Evolutionary conservation across 306 rosid genomes (phyloP).

Genomic region (Datisca glomerata): DNA sequence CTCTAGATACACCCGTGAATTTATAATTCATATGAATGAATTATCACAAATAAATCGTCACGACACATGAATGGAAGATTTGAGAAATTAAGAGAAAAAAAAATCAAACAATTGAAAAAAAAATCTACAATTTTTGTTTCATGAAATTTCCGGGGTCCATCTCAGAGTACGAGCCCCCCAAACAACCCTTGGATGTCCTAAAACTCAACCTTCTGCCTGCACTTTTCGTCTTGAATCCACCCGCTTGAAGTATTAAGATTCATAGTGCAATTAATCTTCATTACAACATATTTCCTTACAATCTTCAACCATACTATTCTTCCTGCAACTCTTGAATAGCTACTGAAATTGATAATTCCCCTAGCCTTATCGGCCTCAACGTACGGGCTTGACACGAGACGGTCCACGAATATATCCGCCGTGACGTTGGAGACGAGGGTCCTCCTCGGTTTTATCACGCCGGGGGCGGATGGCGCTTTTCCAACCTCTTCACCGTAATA

Average conservation of each 20-base stretch:
- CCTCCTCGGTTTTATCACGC: not conserved
- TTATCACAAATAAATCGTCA: no score
- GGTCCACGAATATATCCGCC: not conserved
- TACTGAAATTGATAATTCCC: not conserved
- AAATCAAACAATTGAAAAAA: no score
- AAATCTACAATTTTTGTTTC: no score
- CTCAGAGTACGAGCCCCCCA: no score
- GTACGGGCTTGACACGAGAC: not conserved
- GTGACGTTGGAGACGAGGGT: not conserved
- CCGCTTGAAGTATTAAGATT: not conserved
- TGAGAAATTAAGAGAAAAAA: no score
- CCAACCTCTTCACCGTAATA: not conserved
- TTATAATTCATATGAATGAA: no score
- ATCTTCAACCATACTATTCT: not conserved
- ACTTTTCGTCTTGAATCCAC: not conserved
- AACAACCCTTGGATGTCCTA: no score
- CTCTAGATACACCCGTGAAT: no score
- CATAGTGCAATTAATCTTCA: slow-evolving; percentile 1
- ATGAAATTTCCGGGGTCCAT: no score
- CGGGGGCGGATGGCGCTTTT: not conserved
- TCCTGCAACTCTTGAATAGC: not conserved
- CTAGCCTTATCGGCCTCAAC: not conserved
- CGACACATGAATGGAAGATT: no score
- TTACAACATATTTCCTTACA: not conserved
- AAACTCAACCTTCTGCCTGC: not conserved